Evolutionary conservation across 176 grass and related monocot species (phyloP).

Genomic region (Urochloa ruziziensis): DNA sequence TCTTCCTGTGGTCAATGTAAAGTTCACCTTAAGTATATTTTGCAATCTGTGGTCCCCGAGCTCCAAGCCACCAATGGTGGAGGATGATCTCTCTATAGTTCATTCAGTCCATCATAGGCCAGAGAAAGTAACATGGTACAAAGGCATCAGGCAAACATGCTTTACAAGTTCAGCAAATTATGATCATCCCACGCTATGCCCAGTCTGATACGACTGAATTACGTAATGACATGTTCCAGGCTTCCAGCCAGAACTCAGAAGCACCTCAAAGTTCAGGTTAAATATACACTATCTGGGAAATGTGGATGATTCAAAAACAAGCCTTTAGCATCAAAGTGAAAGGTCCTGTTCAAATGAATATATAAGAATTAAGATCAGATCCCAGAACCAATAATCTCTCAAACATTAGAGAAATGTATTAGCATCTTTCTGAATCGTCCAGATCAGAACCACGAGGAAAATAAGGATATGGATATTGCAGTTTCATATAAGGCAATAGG

Average conservation of each 20-base stretch:
- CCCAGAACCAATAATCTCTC: background rate
- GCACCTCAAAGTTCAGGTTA: slow-evolving; percentile 12
- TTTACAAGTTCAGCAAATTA: slow-evolving; percentile 23
- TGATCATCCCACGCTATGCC: background rate
- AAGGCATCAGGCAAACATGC: background rate
- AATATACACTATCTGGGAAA: background rate
- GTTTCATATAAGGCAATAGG: background rate
- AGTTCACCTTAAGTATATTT: slow-evolving; percentile 23
- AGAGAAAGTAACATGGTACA: background rate
- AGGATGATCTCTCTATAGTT: slow-evolving; percentile 8
- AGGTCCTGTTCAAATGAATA: background rate
- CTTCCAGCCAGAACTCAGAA: background rate
- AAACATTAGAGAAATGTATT: background rate
- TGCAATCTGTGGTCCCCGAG: slow-evolving; percentile 34
- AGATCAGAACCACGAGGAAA: background rate
- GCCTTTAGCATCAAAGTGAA: background rate
- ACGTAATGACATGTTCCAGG: no score
- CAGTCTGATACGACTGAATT: background rate
- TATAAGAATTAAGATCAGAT: background rate
- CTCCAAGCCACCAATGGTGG: background rate
- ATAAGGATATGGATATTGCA: background rate
- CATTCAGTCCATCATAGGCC: slow-evolving; percentile 9
- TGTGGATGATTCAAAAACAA: background rate
- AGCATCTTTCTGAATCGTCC: background rate
- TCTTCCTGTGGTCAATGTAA: slow-evolving; percentile 46